Base-by-base conservation (phyloP, 768 basidiomycete genomes). In the Amylocystis lapponica region DNA sequence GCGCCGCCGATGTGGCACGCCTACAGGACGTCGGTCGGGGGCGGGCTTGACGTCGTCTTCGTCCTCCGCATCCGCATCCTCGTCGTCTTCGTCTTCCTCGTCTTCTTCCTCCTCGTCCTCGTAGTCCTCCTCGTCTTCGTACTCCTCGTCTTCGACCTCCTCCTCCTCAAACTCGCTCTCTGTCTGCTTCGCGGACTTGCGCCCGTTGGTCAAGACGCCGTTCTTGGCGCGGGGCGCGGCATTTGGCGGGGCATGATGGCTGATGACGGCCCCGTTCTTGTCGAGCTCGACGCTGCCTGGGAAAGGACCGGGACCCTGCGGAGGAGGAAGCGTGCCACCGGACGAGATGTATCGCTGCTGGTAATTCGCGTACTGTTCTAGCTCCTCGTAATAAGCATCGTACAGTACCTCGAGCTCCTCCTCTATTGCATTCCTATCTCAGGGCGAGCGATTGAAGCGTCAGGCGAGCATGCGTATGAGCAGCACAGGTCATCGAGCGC, bases 381-480 rank as follows among this genome's bases (percentile, higher is more conserved):
- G 85, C 78, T 98, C 95, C 67, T 96, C 91, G 81, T 97, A 98
- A 79, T 98, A 99, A 74, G 94, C 93, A 79, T 97, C 95, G 80
- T 99, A 99, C 71, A 98, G 84, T 73, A 93, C 90, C 76, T 98
- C 92, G 67, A 99, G 86, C 76, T 99, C 96, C 72, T 94, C 90
- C 75, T 99, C 96, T 74, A 99, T 97, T 51, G 94, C 94, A 72
- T 86, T 85, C 57, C 90, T 94, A 59, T 55, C 52, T 47, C 49
- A 41, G 37, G 44, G 38, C 41, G n/a, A n/a, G n/a, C n/a, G n/a
- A n/a, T n/a, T n/a, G n/a, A 44, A 26, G 45, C 39, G 48, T 20
- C 33, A 43, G 43, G 42, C 27, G 37, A 45, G n/a, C n/a, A n/a
- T n/a, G n/a, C n/a, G n/a, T n/a, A n/a, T n/a, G n/a, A n/a, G 51